phyloP scores from a whole-genome alignment of 75 land plant species.

The Cupressus sempervirens region DNA sequence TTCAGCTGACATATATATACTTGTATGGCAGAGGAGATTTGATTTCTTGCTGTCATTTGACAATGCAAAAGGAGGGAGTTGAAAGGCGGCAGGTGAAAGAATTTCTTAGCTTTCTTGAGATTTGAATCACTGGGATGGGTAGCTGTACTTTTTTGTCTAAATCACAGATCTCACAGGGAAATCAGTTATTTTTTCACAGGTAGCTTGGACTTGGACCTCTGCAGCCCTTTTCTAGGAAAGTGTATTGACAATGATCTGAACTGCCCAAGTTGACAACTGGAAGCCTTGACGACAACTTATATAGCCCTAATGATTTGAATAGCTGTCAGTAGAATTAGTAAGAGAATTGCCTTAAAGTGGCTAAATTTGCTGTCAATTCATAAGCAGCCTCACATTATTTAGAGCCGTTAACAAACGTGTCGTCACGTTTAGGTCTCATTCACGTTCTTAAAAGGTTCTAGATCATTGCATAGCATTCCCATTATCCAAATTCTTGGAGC shows the following conservation, averaged over 20 bases:
- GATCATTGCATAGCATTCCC: background rate
- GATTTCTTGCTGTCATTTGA: background rate
- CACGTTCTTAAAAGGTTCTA: background rate
- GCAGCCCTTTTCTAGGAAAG: background rate
- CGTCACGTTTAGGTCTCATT: background rate
- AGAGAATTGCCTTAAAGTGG: too few relatives aligned
- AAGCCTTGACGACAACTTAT: background rate
- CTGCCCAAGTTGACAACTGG: background rate
- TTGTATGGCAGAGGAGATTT: slow-evolving; percentile 1
- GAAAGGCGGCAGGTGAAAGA: background rate
- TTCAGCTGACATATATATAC: background rate
- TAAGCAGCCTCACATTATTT: background rate
- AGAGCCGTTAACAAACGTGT: background rate
- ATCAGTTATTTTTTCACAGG: background rate
- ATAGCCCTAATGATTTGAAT: background rate
- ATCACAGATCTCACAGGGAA: slow-evolving; percentile 1
- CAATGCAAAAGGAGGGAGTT: background rate
- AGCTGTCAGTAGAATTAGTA: background rate
- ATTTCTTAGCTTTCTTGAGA: background rate
- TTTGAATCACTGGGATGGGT: background rate
- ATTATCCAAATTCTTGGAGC: too few relatives aligned
- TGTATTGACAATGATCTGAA: slow-evolving; percentile 1
- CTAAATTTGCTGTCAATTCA: too few relatives aligned
- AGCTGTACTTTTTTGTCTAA: background rate
- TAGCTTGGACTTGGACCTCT: background rate